phyloP scores from a whole-genome alignment of 352 stramenopile species.

The Pythium folliculosum region DNA sequence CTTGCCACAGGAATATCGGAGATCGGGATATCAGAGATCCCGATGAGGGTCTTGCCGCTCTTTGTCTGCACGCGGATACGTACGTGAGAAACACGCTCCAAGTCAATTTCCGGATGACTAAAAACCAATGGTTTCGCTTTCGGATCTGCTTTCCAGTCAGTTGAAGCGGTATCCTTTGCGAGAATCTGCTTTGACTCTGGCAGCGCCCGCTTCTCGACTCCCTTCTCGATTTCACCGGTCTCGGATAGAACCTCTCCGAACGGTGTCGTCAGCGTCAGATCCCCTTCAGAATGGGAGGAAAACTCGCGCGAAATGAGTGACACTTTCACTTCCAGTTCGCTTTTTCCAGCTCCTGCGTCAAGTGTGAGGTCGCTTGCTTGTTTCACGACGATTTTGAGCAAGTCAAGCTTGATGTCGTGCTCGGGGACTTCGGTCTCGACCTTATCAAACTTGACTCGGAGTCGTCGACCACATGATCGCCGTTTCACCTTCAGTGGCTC shows the following conservation, averaged over 20 bases:
- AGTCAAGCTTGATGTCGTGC: conserved; percentile 50
- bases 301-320: conserved; percentile 58
- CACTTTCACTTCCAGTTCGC: conserved; percentile 43
- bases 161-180: conserved; percentile 14
- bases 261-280: conserved; percentile 32
- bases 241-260: conserved; percentile 46
- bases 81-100: conserved; percentile 46
- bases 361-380: conserved; percentile 54
- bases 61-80: conserved; percentile 37
- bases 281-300: conserved; percentile 21
- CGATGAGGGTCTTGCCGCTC: conserved; percentile 35
- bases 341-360: conserved; percentile 32
- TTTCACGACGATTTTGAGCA: conserved; percentile 42
- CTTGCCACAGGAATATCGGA: conserved; percentile 21
- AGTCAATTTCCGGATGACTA: conserved; percentile 39
- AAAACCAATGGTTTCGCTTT: conserved; percentile 26
- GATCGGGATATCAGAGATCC: conserved; percentile 43
- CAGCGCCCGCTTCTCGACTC: conserved; percentile 27
- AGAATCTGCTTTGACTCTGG: conserved; percentile 32
- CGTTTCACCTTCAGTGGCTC: conserved; percentile 18
- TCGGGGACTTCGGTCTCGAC: conserved; percentile 25
- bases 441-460: conserved; percentile 26
- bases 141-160: conserved; percentile 6
- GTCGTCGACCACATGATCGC: conserved; percentile 7
- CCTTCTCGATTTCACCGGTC: conserved; percentile 40